Percentiles rank a stretch among this genome's conserved stretches.
phyloP scores from a whole-genome alignment of 371 early-diverging fungal genomes.

The Rhizopus delemar region DNA sequence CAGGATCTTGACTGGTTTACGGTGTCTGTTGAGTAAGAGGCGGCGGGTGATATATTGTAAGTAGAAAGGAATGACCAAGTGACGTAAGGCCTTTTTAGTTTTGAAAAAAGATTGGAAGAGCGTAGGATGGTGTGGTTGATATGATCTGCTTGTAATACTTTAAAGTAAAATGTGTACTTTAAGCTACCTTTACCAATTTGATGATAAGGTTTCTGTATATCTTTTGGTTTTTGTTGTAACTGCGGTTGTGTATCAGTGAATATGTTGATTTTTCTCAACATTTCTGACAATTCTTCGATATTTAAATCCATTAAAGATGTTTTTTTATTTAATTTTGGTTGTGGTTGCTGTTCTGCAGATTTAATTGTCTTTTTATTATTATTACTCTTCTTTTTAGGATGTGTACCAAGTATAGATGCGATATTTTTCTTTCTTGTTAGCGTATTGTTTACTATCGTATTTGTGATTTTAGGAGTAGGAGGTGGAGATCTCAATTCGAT shows the following conservation, averaged over 20 bases:
- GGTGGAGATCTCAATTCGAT: constrained; percentile 30
- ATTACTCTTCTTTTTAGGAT: constrained; percentile 1
- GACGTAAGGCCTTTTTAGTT: constrained; percentile 33
- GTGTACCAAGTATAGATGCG: constrained; percentile 2
- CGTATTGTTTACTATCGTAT: neutral
- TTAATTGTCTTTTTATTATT: neutral
- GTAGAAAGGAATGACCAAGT: constrained; percentile 38
- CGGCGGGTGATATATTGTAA: constrained; percentile 32
- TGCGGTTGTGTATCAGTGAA: neutral
- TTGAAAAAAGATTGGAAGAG: constrained; percentile 6
- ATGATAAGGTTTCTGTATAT: constrained; percentile 28
- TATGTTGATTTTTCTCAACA: constrained; percentile 14
- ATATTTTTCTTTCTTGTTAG: constrained; percentile 16
- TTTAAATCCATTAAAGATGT: constrained; percentile 25
- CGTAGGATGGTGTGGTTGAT: constrained; percentile 22
- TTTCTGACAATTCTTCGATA: constrained; percentile 23
- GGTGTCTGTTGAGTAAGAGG: constrained; percentile 23
- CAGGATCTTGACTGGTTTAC: constrained; percentile 21
- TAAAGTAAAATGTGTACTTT: constrained; percentile 43
- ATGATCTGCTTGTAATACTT: constrained; percentile 42
- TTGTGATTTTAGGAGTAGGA: constrained; percentile 23
- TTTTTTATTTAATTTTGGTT: constrained; percentile 14
- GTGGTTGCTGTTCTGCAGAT: neutral
- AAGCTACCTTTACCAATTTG: constrained; percentile 47
- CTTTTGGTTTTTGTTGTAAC: neutral